phyloP scores from a whole-genome alignment of 2,329 filamentous ascomycete genomes.

The Dendrostoma leiphaemia region DNA sequence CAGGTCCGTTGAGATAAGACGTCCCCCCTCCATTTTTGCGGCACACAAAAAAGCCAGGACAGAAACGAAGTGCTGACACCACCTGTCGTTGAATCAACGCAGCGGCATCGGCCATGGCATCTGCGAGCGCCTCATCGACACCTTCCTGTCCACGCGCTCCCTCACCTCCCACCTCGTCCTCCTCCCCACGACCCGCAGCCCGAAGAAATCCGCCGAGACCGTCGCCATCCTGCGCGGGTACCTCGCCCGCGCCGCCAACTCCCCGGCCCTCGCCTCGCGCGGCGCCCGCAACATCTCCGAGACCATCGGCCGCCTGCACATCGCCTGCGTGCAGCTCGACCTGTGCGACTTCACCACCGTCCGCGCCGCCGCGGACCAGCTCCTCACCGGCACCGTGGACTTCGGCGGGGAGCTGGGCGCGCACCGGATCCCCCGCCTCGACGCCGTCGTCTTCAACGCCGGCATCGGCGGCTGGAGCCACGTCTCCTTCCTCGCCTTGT shows the following conservation, averaged over 20 bases:
- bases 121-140: slow-evolving; percentile 81
- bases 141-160: slow-evolving; percentile 73
- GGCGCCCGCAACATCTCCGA: slow-evolving; percentile 41
- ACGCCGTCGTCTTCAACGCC: slow-evolving; percentile 81
- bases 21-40: rapidly evolving
- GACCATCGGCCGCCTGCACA: slow-evolving; percentile 51
- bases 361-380: slow-evolving; percentile 44
- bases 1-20: slow-evolving; percentile 52
- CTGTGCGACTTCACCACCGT: slow-evolving; percentile 57
- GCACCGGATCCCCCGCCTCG: slow-evolving; percentile 65
- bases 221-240: slow-evolving; percentile 62
- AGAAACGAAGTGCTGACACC: too few species aligned
- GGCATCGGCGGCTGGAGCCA: slow-evolving; percentile 85
- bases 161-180: slow-evolving; percentile 70
- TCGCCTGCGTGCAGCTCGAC: slow-evolving; percentile 58
- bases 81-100: too few species aligned
- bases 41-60: too few species aligned
- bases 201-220: slow-evolving; percentile 72
- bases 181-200: slow-evolving; percentile 78
- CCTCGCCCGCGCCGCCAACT: slow-evolving; percentile 50
- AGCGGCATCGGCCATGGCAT: slow-evolving; percentile 87
- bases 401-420: slow-evolving; percentile 36
- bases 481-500: slow-evolving; percentile 65
- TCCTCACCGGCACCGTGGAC: slow-evolving; percentile 44
- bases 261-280: too few species aligned